These are phyloP conservation scores for Myrica gale DNA, from an alignment of 306 rosid genomes.

Conservation along the genomic window DNA sequence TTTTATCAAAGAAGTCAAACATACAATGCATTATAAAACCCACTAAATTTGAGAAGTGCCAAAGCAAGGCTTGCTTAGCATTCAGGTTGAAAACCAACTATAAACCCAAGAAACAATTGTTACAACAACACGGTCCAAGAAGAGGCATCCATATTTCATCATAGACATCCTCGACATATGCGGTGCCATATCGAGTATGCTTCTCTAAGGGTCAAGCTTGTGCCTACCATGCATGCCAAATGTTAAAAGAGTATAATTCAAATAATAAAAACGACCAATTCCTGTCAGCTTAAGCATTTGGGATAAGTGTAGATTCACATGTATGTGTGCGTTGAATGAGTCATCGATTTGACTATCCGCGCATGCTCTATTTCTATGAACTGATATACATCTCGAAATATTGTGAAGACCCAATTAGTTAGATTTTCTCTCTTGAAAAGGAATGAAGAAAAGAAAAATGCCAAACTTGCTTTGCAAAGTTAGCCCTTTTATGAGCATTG, in stretches of 20 bases:
- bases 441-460: too few relatives aligned
- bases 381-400: background rate
- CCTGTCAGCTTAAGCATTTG: too few relatives aligned
- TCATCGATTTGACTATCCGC: background rate
- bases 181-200: background rate
- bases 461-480: too few relatives aligned
- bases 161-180: background rate
- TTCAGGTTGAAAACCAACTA: background rate
- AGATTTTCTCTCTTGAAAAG: background rate
- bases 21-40: background rate
- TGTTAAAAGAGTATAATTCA: background rate
- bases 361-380: background rate
- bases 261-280: too few relatives aligned
- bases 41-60: background rate
- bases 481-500: too few relatives aligned
- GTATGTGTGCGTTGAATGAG: background rate
- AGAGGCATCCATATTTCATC: background rate
- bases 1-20: background rate
- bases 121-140: background rate
- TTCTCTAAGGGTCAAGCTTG: background rate
- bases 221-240: background rate
- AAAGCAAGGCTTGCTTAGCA: background rate
- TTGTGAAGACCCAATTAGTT: background rate
- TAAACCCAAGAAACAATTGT: background rate
- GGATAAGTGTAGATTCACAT: background rate